Percentiles rank a stretch among this genome's conserved stretches.
Conservation (phyloP, 345 rosid species). For the Erodium maritimum region DNA sequence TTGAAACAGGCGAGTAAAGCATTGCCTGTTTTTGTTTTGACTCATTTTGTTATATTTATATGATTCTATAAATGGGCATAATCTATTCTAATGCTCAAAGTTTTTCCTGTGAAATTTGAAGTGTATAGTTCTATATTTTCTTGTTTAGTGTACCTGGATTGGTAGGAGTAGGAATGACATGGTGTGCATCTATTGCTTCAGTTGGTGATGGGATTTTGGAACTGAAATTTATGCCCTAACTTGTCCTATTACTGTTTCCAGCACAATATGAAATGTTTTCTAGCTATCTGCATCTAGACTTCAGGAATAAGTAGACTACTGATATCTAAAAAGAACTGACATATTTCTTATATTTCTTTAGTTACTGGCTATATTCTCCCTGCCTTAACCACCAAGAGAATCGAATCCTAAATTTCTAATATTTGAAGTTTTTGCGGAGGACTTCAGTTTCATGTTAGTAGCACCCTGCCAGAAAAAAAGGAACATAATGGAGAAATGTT, state of each 20-base stretch:
- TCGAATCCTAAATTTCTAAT: not conserved
- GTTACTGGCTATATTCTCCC: not conserved
- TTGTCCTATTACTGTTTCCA: not conserved
- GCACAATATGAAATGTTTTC: not conserved
- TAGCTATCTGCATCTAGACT: too few relatives aligned
- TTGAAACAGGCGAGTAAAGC: constrained; percentile 39
- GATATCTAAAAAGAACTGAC: not conserved
- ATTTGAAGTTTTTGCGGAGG: not conserved
- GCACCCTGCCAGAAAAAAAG: not conserved
- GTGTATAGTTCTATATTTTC: not conserved
- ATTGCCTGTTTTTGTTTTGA: not conserved
- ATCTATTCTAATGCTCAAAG: not conserved
- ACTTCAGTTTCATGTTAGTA: not conserved
- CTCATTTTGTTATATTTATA: not conserved
- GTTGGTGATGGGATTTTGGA: not conserved
- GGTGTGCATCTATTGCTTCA: not conserved
- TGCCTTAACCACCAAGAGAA: not conserved
- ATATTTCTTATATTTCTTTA: not conserved
- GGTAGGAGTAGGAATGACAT: not conserved
- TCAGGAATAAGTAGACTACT: too few relatives aligned
- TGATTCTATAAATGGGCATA: not conserved
- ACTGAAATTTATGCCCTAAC: not conserved
- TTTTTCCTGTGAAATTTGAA: not conserved
- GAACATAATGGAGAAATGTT: not conserved
- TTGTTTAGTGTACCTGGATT: not conserved